phyloP scores from a whole-genome alignment of 1,139 yeast genomes.

The Spathaspora jeffriesii region DNA sequence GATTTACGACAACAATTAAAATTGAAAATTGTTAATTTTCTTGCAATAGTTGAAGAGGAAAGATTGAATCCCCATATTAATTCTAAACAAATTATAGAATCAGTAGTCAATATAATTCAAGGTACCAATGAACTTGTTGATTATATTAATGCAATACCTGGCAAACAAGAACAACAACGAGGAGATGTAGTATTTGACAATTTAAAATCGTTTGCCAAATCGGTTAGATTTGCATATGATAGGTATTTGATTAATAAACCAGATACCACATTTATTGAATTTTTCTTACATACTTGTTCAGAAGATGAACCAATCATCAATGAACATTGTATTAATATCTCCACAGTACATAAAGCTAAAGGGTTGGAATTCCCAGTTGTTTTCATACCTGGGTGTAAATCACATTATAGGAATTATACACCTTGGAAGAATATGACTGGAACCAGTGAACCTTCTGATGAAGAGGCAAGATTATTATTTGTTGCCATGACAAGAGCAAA shows the following conservation, averaged over 20 bases:
- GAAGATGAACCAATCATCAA: constrained; percentile 37
- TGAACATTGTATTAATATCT: constrained; percentile 41
- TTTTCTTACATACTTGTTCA: constrained; percentile 46
- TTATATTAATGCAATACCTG: constrained; percentile 19
- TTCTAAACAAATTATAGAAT: constrained; percentile 19
- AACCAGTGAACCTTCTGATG: constrained; percentile 7
- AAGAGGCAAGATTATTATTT: constrained; percentile 45
- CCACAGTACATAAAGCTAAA: constrained; percentile 72
- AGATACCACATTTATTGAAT: constrained; percentile 23
- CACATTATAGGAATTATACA: constrained; percentile 5
- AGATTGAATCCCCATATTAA: not conserved
- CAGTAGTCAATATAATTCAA: constrained; percentile 20
- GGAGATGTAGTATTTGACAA: constrained; percentile 14
- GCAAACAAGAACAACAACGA: constrained; percentile 12
- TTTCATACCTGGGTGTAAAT: constrained; percentile 46
- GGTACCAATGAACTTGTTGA: constrained; percentile 20
- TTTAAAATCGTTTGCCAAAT: constrained; percentile 25
- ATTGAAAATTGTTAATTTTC: constrained; percentile 2
- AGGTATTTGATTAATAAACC: constrained; percentile 14
- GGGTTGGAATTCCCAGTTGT: constrained; percentile 75
- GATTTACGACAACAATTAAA: not conserved
- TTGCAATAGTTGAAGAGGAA: not conserved
- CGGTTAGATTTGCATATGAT: constrained; percentile 23
- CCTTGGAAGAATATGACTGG: constrained; percentile 8
- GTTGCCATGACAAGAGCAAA: constrained; percentile 71